Evolutionary conservation across 805 yeast genomes (phyloP), one percentile per base, ranked within the genome.

Genomic region (Candida arabinofermentans): DNA sequence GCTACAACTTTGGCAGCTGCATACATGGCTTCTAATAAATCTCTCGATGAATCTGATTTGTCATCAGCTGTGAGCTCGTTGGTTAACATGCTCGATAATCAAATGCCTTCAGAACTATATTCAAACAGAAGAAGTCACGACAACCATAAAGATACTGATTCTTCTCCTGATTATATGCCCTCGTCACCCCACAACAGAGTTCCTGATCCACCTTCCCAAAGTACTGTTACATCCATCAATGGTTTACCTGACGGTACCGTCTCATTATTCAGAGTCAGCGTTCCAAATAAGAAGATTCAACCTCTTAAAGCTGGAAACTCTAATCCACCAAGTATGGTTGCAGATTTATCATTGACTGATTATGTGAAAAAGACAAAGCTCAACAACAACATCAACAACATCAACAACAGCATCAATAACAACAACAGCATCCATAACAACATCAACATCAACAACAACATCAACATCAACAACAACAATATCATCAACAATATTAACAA

Each of bases 1-100:
- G 61, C 71, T 7, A 65, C 68, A 1, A 57, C 73, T 4, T 60
- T 63, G n/a, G 69, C 70, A 2, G 64, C 70, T 7, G 51, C 66
- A 2, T 67, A 62, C 40, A 61, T 67, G 9, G 58, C 58, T 8
- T 39, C 60, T 44, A 49, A 55, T 49, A 37, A 47, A 42, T 33
- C 49, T 12, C 19, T 44, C 18, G 47, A 48, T 27, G 53, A 50
- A 22, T 41, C 43, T 13, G 50, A 47, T 16, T 35, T 57, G 8
- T 46, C 52, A 10, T 44, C 50, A 3, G 42, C 55, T 10, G 47
- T 53, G 27, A 49, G 39, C 19, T 50, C 53, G 2, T 41, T 57
- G 17, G 52, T 53, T 8, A 27, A 37, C 10, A 46, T 50, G 10
- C 40, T 54, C 13, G 47, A 46, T 41, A 39, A 41, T 35, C 43